Base-by-base conservation (phyloP, 805 yeast species). In the Lachancea quebecensis region DNA sequence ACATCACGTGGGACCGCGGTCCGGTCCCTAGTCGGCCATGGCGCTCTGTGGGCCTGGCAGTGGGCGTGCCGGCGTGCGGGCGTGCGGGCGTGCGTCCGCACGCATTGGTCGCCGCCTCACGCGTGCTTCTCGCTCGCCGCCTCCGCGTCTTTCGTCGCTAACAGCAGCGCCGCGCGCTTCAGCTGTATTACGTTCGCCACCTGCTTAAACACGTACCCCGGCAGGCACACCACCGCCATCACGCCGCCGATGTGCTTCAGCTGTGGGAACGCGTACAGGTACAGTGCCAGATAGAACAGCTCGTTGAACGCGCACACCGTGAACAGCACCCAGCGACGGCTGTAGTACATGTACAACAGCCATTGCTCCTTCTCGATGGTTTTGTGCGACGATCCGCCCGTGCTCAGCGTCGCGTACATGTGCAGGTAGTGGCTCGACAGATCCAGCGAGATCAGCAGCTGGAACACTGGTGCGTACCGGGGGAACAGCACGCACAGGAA, bases 371-470 rank as follows among this genome's bases (percentile, higher is more conserved):
- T 74, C 45, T 79, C 83, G 45, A 95, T 84, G 50, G 78, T 76
- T 71, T 93, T 93, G 69, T 93, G 99, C 36, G 90, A 79, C 9
- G 76, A 63, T 3, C 85, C 80, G 15, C 98, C 98, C 33, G 80
- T 71, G 43, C 81, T 75, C 56, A 90, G 71, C 69, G 88, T 85
- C 35, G 98, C 96, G 65, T 90, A 90, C 99, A 93, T 93, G 70
- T 93, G 99, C 85, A 93, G 86, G 69, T 93, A 93, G 64, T 93
- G 99, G 42, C 95, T 85, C 2, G 97, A 89, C 57, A 93, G 74
- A 60, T 85, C 95, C 56, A 93, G 71, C 10, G 95, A 84, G 41
- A 90, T 81, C 55, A 93, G 72, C 21, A 86, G 55, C 69, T 93
- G 99, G 81, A 91, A 90, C 8, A 80, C 41, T 10, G 62, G 59